Base-by-base conservation (phyloP, 768 basidiomycete species). In the Phlebiopsis flavidoalba region DNA sequence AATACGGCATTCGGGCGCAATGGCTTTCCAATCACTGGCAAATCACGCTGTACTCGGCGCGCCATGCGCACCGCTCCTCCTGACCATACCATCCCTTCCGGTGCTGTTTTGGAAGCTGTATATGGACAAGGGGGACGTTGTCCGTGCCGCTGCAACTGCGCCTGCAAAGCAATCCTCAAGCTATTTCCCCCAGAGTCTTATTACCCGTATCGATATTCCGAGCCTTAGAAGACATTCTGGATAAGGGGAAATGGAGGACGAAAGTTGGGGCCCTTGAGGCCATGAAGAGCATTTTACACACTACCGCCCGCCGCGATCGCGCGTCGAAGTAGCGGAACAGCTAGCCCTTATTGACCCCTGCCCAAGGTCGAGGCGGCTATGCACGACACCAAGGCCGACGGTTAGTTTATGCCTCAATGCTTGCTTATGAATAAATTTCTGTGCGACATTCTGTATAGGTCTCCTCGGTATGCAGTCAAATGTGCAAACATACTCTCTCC, bases 321-420 rank as follows among this genome's bases (percentile, higher is more conserved):
- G n/a, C n/a, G 79, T 81, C 47, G n/a, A n/a, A n/a, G 89, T 97
- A 53, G 94, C 93, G n/a, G 81, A 84, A 35, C 87, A 95, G 69
- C 77, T 98, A 40, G 95, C 85, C 15, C 76, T 78, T 10, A 84
- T n/a, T n/a, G n/a, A n/a, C n/a, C 91, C 49, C 82, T 98, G 51
- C 95, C 95, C 19, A 88, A 85, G 67, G 86, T 98, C 12, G 94
- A 95, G 71, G 77, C 76, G 37, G 87, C 93, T 5, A 95, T 98
- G 95, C 93, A 96, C 68, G 96, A 98, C 75, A 98, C 96, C 60
- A 98, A 98, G 74, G 75, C 83, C 67, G 96, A 98, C n/a, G 83
- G 95, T 93, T 48, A 66, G 80, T 71, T 37, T 53, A 35, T 55
- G 26, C 33, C 53, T 36, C 50, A 36, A 58, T 57, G 37, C n/a